A percentile compares a stretch with the other conserved stretches of the same genome.
phyloP scores from a whole-genome alignment of 208 protist genomes.

The Willaertia magna region DNA sequence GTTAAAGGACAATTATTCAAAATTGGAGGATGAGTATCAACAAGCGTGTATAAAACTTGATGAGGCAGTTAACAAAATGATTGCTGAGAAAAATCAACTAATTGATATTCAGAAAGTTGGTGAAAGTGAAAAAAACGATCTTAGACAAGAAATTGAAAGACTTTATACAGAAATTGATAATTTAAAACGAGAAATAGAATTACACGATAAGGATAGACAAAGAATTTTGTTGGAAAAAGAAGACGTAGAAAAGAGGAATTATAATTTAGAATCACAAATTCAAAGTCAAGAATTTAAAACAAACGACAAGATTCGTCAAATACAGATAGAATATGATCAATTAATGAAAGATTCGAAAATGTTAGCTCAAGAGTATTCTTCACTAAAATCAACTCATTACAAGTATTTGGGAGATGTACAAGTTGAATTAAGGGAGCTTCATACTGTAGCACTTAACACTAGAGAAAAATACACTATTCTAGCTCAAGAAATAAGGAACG shows the following conservation, averaged over 20 bases:
- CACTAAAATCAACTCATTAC: neutral
- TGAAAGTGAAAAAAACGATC: neutral
- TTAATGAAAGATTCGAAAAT: neutral
- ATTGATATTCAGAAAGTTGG: neutral
- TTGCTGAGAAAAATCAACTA: neutral
- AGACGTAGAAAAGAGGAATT: neutral
- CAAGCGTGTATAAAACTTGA: neutral
- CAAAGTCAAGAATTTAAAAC: neutral
- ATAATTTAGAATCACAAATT: neutral
- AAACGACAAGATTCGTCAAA: neutral
- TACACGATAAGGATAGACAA: neutral
- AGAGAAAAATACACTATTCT: neutral
- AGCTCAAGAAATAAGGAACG: neutral
- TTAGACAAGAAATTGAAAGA: neutral
- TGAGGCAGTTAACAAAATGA: neutral
- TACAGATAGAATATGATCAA: neutral
- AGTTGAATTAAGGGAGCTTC: neutral
- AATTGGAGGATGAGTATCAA: neutral
- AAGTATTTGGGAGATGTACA: neutral
- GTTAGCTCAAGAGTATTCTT: neutral
- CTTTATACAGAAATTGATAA: neutral
- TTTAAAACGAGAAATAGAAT: neutral
- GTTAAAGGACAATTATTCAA: neutral
- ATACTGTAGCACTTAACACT: too few relatives aligned
- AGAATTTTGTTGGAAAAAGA: neutral